A percentile compares a stretch with the other conserved stretches of the same genome.
Evolutionary conservation across 306 rosid genomes (phyloP).

Genomic region (Rosa persica): DNA sequence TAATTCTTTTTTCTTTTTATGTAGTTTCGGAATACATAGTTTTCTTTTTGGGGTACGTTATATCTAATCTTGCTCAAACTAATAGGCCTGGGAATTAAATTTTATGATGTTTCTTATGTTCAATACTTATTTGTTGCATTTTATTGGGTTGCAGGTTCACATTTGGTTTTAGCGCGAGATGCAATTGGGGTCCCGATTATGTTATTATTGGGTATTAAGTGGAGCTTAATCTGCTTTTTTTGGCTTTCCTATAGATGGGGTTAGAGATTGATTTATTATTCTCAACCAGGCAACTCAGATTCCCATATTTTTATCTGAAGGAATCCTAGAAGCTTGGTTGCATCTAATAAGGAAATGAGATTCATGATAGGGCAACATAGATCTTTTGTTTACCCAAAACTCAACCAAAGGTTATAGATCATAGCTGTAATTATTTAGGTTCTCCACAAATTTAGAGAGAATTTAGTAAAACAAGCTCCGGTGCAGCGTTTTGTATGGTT

Average conservation of each 20-base stretch:
- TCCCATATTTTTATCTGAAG: conserved; percentile 30
- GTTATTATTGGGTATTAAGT: not conserved
- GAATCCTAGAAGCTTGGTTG: conserved; percentile 52
- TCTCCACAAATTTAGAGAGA: not conserved
- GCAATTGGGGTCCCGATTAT: not conserved
- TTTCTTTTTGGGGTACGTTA: no score
- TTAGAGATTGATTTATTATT: conserved; percentile 35
- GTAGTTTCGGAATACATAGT: not conserved
- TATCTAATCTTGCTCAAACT: not conserved
- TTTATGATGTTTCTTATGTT: not conserved
- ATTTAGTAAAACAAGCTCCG: conserved; percentile 9
- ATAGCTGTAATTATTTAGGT: conserved; percentile 11
- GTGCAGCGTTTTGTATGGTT: not conserved
- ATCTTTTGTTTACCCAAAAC: conserved; percentile 27
- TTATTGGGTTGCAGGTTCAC: conserved; percentile 32
- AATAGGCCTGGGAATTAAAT: not conserved
- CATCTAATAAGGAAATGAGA: conserved; percentile 35
- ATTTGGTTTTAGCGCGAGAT: conserved; percentile 15
- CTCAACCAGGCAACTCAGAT: conserved; percentile 42
- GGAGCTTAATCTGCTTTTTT: conserved; percentile 9
- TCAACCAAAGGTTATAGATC: conserved; percentile 20
- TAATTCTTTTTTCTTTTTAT: not conserved
- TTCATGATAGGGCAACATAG: conserved; percentile 22
- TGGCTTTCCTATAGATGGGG: conserved; percentile 7
- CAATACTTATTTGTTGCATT: conserved; percentile 10